These are phyloP conservation scores for Neurospora tetrasperma DNA, from an alignment of 495 filamentous ascomycete genomes.

Conservation along the genomic window DNA sequence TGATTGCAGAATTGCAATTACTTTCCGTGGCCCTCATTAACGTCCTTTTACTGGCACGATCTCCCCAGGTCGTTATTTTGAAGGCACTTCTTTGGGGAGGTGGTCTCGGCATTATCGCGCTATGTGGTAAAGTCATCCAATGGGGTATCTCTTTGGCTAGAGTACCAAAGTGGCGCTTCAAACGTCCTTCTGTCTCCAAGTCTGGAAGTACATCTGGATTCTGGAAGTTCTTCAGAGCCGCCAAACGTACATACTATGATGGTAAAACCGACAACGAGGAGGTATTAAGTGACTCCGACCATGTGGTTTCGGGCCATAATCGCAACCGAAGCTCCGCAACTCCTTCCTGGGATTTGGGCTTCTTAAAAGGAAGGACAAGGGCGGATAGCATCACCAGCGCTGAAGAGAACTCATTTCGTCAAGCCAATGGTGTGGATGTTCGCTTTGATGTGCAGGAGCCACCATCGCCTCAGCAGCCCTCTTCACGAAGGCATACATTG, in stretches of 20 bases:
- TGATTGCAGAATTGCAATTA: conserved; percentile 78
- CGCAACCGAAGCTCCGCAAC: neutral
- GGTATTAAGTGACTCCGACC: neutral
- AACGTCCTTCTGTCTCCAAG: conserved; percentile 32
- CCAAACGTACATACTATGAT: neutral
- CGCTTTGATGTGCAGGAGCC: conserved; percentile 11
- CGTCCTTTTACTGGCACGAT: conserved; percentile 62
- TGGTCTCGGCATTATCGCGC: conserved; percentile 62
- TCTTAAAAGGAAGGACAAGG: neutral
- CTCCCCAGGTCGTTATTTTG: conserved; percentile 77
- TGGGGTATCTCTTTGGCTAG: conserved; percentile 81
- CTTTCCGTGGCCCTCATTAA: conserved; percentile 77
- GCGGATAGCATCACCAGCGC: conserved; percentile 8
- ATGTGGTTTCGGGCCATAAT: neutral
- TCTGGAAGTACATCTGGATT: neutral
- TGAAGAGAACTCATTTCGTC: neutral
- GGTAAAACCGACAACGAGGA: neutral
- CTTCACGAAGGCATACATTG: conserved; percentile 43
- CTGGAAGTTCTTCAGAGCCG: neutral
- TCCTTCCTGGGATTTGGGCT: neutral
- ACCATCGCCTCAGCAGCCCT: conserved; percentile 4
- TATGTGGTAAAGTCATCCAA: conserved; percentile 64
- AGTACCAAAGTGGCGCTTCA: conserved; percentile 85
- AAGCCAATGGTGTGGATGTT: conserved; percentile 2
- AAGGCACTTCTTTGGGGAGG: conserved; percentile 81